Percentiles rank a stretch among this genome's conserved stretches.
These are phyloP conservation scores for Paramecium biaurelia DNA, from an alignment of 73 alveolate genomes.

Conservation along the genomic window DNA sequence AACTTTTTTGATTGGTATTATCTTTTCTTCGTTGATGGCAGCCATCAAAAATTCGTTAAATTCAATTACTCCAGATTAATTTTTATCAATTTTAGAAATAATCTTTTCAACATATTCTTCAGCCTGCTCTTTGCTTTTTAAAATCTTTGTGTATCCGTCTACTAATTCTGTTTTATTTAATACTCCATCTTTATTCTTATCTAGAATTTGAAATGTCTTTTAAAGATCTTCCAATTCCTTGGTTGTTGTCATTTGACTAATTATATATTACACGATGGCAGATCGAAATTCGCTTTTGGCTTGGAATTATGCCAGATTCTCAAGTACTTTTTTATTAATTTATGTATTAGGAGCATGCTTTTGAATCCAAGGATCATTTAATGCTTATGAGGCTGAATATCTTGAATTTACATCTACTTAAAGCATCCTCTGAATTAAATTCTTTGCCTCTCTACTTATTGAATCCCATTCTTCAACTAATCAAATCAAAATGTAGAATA, in stretches of 20 bases:
- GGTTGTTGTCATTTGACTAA: conserved; percentile 43
- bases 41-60: conserved; percentile 67
- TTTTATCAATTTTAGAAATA: conserved; percentile 57
- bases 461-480: conserved; percentile 67
- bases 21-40: conserved; percentile 55
- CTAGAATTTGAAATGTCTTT: conserved; percentile 70
- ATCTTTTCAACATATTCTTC: conserved; percentile 59
- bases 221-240: conserved; percentile 64
- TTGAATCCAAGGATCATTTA: conserved; percentile 66
- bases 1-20: conserved; percentile 54
- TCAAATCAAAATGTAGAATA: background rate
- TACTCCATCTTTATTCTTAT: conserved; percentile 79
- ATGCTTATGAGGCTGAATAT: conserved; percentile 65
- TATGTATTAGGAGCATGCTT: conserved; percentile 52
- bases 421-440: conserved; percentile 65
- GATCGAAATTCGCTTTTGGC: conserved; percentile 54
- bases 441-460: conserved; percentile 69
- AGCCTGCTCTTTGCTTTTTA: conserved; percentile 30
- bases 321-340: conserved; percentile 45
- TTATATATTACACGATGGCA: conserved; percentile 57
- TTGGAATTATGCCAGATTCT: conserved; percentile 27
- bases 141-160: conserved; percentile 53
- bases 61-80: conserved; percentile 65
- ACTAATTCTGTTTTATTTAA: conserved; percentile 73
- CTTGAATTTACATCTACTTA: conserved; percentile 58